Percentiles rank a stretch among this genome's conserved stretches.
Evolutionary conservation across 2,329 filamentous ascomycete genomes (phyloP).

Genomic region (Xylaria hypoxylon): DNA sequence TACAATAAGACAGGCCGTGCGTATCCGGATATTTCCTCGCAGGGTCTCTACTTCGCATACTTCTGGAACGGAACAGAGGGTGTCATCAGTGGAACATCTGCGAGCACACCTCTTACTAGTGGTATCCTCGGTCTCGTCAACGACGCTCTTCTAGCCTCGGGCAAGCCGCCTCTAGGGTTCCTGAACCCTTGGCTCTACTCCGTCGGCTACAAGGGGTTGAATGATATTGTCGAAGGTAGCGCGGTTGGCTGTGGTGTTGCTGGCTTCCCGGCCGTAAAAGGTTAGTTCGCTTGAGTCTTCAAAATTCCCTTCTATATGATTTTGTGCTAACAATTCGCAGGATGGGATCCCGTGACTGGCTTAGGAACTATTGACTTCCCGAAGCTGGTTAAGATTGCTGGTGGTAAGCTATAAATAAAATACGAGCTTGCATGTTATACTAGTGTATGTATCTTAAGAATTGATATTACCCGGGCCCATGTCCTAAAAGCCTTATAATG

Average conservation of each 20-base stretch:
- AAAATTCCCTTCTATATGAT: no score
- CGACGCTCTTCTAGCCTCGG: slow-evolving; percentile 65
- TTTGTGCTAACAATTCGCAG: no score
- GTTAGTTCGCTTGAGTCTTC: no score
- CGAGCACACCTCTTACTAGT: slow-evolving; percentile 66
- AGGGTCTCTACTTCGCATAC: slow-evolving; percentile 49
- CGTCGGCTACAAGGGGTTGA: slow-evolving; percentile 51
- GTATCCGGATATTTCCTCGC: slow-evolving; percentile 58
- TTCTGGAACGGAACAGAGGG: slow-evolving; percentile 52
- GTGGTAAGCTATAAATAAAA: slow-evolving; percentile 38
- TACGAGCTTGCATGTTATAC: neutral
- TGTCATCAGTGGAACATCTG: slow-evolving; percentile 63
- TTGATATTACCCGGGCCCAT: neutral
- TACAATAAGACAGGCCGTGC: slow-evolving; percentile 60
- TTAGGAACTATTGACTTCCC: slow-evolving; percentile 52
- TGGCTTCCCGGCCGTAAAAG: slow-evolving; percentile 47
- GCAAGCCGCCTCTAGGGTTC: slow-evolving; percentile 58
- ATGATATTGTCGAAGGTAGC: slow-evolving; percentile 55
- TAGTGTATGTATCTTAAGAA: slow-evolving; percentile 21
- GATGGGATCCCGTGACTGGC: slow-evolving; percentile 52
- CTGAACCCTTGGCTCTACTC: slow-evolving; percentile 59
- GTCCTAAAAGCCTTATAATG: no score
- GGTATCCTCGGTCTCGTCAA: slow-evolving; percentile 71
- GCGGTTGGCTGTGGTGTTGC: slow-evolving; percentile 54
- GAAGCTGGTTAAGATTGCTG: slow-evolving; percentile 45